phyloP scores from a whole-genome alignment of 176 grass and related monocot species.

The Bonia amplexicaulis region DNA sequence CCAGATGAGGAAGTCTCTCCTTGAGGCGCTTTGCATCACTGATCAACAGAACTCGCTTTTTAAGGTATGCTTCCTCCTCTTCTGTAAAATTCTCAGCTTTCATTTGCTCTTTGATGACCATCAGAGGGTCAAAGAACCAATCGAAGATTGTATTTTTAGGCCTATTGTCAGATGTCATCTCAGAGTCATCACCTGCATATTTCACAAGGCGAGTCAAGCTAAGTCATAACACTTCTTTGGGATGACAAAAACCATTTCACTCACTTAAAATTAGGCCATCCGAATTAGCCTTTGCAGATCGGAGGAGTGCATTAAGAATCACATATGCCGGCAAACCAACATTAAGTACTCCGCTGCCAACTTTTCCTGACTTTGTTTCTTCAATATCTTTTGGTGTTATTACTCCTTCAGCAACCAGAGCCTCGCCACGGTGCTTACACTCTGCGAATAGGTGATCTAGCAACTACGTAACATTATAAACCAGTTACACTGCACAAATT shows the following conservation, averaged over 20 bases:
- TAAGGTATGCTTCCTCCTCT: slow-evolving; percentile 64
- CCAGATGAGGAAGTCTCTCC: slow-evolving; percentile 32
- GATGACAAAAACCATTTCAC: slow-evolving; percentile 25
- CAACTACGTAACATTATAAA: slow-evolving; percentile 53
- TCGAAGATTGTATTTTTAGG: slow-evolving; percentile 64
- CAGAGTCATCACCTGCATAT: slow-evolving; percentile 64
- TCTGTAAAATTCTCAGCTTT: slow-evolving; percentile 73
- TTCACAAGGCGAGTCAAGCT: slow-evolving; percentile 9
- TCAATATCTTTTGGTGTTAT: slow-evolving; percentile 76
- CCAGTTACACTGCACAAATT: slow-evolving; percentile 2
- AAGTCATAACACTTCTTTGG: not conserved
- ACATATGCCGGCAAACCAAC: slow-evolving; percentile 83
- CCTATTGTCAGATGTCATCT: slow-evolving; percentile 74
- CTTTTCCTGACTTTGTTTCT: slow-evolving; percentile 67
- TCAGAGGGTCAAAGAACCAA: slow-evolving; percentile 95
- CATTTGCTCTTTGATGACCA: slow-evolving; percentile 92
- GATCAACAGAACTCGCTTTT: slow-evolving; percentile 58
- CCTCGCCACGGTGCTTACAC: slow-evolving; percentile 64
- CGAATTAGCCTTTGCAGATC: slow-evolving; percentile 58
- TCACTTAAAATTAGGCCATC: slow-evolving; percentile 74
- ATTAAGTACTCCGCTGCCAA: slow-evolving; percentile 49
- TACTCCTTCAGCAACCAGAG: slow-evolving; percentile 65
- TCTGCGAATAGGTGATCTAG: slow-evolving; percentile 76
- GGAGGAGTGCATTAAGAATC: slow-evolving; percentile 69
- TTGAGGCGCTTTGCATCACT: slow-evolving; percentile 69